These are phyloP conservation scores for Pneumocystis jirovecii DNA, from an alignment of 1,139 yeast species.

Conservation along the genomic window DNA sequence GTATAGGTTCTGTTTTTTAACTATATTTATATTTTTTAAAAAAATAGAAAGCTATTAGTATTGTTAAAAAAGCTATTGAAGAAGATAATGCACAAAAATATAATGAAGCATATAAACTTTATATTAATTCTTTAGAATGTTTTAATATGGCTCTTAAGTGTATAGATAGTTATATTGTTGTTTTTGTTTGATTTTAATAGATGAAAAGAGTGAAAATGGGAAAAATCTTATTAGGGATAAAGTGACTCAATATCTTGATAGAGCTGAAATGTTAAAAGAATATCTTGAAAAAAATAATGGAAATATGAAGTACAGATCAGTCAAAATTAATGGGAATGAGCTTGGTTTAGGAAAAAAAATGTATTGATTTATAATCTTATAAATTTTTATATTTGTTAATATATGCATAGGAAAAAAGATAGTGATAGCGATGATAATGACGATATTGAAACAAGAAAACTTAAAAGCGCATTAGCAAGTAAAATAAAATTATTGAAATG, in stretches of 20 bases:
- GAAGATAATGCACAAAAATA: conserved; percentile 83
- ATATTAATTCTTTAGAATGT: conserved; percentile 87
- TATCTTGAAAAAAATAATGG: conserved; percentile 58
- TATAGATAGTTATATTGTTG: conserved; percentile 14
- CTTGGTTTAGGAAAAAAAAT: conserved; percentile 1
- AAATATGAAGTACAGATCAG: conserved; percentile 25
- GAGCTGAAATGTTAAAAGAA: conserved; percentile 90
- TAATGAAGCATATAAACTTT: conserved; percentile 86
- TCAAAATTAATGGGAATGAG: conserved; percentile 23
- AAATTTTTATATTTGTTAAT: not conserved
- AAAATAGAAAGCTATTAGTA: conserved; percentile 66
- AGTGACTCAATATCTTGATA: conserved; percentile 74
- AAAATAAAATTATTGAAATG: not conserved
- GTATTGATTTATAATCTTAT: not conserved
- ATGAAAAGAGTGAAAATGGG: conserved; percentile 80
- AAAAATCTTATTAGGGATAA: conserved; percentile 80
- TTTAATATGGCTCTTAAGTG: conserved; percentile 87
- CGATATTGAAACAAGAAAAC: conserved; percentile 71
- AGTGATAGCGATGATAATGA: conserved; percentile 29
- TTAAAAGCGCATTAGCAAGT: conserved; percentile 75
- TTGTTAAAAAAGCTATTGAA: conserved; percentile 88
- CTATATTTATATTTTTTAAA: conserved; percentile 45
- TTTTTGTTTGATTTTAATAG: conserved; percentile 14
- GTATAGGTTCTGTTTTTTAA: not conserved
- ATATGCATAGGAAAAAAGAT: conserved; percentile 23